Conservation (phyloP, 1,139 yeast genomes). For the Wickerhamomyces sp. region DNA sequence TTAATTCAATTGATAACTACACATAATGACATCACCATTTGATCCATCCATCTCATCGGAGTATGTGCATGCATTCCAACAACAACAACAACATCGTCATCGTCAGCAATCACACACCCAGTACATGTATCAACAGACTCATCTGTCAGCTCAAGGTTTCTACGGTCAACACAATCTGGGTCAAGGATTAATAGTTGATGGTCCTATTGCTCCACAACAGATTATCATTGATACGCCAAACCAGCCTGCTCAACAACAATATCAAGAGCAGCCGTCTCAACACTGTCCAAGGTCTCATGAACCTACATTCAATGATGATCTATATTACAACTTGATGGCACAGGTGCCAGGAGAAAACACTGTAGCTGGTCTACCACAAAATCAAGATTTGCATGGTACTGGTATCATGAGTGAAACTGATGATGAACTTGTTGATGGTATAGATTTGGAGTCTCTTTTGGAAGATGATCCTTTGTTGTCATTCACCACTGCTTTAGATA, state of each 20-base stretch:
- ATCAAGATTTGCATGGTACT: not conserved
- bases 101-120: not conserved
- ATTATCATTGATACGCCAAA: not conserved
- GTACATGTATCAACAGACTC: not conserved
- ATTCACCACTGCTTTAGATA: slow-evolving; percentile 22
- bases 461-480: slow-evolving; percentile 24
- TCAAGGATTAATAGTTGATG: not conserved
- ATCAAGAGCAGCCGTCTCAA: not conserved
- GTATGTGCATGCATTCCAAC: not conserved
- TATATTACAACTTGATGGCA: slow-evolving; percentile 7
- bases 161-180: not conserved
- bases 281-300: not conserved
- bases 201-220: not conserved
- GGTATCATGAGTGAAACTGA: not conserved
- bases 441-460: slow-evolving; percentile 20
- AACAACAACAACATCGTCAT: slow-evolving; percentile 1
- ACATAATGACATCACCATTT: not conserved
- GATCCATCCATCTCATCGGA: not conserved
- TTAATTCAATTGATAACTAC: not conserved
- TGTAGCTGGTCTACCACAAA: slow-evolving; percentile 16
- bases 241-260: not conserved
- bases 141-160: not conserved
- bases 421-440: slow-evolving; percentile 3
- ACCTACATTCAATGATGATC: slow-evolving; percentile 3
- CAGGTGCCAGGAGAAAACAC: slow-evolving; percentile 15